Conservation (phyloP, 2,329 filamentous ascomycete genomes). For the Zasmidium citrigriseum region DNA sequence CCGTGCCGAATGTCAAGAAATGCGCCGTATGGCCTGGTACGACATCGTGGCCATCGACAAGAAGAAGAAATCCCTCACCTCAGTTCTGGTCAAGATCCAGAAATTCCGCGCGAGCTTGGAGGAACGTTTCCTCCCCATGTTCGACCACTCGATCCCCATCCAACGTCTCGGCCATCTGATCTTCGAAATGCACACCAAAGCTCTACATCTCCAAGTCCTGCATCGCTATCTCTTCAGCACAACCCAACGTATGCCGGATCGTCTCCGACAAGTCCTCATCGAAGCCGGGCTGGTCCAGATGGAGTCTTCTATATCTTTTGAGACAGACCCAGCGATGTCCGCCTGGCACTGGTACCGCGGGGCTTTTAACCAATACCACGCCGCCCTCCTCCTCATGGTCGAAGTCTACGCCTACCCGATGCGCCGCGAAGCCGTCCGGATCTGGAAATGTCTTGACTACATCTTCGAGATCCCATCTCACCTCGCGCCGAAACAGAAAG, state of each 20-base stretch:
- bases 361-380: conserved; percentile 72
- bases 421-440: conserved; percentile 61
- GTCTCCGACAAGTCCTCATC: conserved; percentile 64
- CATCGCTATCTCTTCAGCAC: conserved; percentile 64
- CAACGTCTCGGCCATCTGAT: conserved; percentile 66
- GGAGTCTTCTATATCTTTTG: conserved; percentile 57
- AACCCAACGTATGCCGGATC: conserved; percentile 57
- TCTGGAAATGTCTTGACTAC: conserved; percentile 72
- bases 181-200: conserved; percentile 63
- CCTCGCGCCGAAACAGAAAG: conserved; percentile 58
- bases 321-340: conserved; percentile 53
- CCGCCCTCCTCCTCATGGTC: conserved; percentile 66
- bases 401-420: conserved; percentile 64
- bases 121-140: conserved; percentile 64
- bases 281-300: conserved; percentile 58
- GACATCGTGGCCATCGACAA: conserved; percentile 67
- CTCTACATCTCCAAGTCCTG: conserved; percentile 67
- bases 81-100: conserved; percentile 68
- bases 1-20: conserved; percentile 72
- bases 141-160: conserved; percentile 61
- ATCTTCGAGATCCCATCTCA: conserved; percentile 64
- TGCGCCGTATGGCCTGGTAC: conserved; percentile 70
- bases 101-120: conserved; percentile 66
- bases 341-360: conserved; percentile 68
- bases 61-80: conserved; percentile 62